Conservation (phyloP, 163 green algal genomes). For the Scenedesmus sp. region DNA sequence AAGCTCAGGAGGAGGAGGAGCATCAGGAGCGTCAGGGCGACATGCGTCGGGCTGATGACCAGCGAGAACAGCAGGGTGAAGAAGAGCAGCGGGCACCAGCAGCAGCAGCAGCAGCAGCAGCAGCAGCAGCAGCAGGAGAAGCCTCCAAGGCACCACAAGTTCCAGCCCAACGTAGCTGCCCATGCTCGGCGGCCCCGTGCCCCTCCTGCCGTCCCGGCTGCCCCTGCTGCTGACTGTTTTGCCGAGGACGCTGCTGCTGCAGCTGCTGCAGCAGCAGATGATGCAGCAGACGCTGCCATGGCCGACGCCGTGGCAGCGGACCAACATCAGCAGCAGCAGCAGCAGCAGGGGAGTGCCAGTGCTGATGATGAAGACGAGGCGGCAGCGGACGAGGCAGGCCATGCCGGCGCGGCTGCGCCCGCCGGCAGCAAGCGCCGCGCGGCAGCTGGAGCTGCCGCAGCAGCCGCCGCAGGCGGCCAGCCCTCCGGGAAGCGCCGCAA, state of each 20-base stretch:
- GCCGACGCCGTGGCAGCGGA: neutral
- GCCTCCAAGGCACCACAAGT: conserved; percentile 6
- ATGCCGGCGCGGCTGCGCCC: neutral
- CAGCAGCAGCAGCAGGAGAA: conserved; percentile 17
- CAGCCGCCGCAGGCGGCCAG: neutral
- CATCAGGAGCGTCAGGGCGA: no score
- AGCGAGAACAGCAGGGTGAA: neutral
- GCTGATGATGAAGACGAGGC: neutral
- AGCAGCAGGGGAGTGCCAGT: neutral
- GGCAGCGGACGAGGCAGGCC: neutral
- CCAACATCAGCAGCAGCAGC: neutral
- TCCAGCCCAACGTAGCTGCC: neutral
- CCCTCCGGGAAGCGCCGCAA: neutral
- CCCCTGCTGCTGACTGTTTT: neutral
- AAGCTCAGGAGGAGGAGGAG: neutral
- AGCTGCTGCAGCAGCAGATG: conserved; percentile 15
- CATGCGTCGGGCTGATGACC: neutral
- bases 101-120: neutral
- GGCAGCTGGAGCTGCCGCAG: neutral
- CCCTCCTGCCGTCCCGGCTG: neutral
- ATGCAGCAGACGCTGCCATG: neutral
- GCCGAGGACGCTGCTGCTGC: neutral
- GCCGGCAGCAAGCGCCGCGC: neutral
- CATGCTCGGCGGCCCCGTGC: neutral
- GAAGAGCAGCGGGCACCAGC: no score